Evolutionary conservation across 2,329 filamentous ascomycete species (phyloP).

Genomic region (Domatiomyces catenatus): DNA sequence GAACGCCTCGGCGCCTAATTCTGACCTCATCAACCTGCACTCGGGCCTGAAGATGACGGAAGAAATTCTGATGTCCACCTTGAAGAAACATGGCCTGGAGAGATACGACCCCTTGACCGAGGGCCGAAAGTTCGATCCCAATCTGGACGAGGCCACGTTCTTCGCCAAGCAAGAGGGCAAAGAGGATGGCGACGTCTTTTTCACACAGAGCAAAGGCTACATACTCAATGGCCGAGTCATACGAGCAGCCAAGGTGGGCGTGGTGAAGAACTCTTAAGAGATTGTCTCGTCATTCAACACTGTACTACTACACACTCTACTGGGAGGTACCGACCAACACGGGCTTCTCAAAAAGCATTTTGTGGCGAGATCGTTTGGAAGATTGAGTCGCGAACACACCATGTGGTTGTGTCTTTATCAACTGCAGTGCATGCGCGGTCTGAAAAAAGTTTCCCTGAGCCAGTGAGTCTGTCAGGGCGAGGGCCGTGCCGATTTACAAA

Average conservation of each 20-base stretch:
- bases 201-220: slow-evolving; percentile 91
- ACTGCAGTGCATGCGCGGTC: neutral
- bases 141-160: slow-evolving; percentile 91
- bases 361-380: neutral
- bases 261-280: slow-evolving; percentile 60
- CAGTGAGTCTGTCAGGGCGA: too few species aligned
- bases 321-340: neutral
- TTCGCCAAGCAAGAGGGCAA: slow-evolving; percentile 76
- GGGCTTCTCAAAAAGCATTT: neutral
- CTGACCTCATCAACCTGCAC: slow-evolving; percentile 62
- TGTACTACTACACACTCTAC: neutral
- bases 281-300: neutral
- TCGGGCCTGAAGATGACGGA: slow-evolving; percentile 94
- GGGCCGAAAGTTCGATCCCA: slow-evolving; percentile 84
- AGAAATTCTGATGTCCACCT: slow-evolving; percentile 65
- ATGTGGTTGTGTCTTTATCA: neutral
- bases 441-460: neutral
- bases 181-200: slow-evolving; percentile 80
- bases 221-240: slow-evolving; percentile 78
- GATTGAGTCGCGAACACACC: neutral
- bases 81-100: slow-evolving; percentile 89
- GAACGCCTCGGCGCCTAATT: slow-evolving; percentile 16
- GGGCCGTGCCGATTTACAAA: neutral
- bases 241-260: slow-evolving; percentile 86
- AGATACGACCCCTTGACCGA: slow-evolving; percentile 59